Percentiles rank a stretch among this genome's conserved stretches.
These are phyloP conservation scores for Platismatia glauca DNA, from an alignment of 495 filamentous ascomycete species.

Conservation along the genomic window DNA sequence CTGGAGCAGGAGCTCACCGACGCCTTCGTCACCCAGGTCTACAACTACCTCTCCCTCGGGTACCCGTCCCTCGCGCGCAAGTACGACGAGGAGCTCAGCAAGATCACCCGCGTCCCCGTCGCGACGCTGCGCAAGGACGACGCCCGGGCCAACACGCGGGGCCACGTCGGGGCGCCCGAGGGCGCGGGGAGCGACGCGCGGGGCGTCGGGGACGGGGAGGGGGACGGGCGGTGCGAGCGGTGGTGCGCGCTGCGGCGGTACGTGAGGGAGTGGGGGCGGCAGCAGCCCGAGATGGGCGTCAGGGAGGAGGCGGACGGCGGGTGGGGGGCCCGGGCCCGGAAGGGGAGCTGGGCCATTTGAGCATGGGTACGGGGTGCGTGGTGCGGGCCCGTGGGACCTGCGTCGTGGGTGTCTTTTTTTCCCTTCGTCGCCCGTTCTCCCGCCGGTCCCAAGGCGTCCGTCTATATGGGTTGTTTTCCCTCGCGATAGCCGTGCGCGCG, in stretches of 20 bases:
- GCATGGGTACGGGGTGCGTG: neutral
- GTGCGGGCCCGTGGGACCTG: neutral
- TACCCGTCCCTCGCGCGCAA: conserved; percentile 74
- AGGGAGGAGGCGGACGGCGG: conserved; percentile 13
- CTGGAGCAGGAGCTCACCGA: conserved; percentile 65
- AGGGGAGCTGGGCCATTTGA: conserved; percentile 25
- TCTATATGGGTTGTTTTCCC: neutral
- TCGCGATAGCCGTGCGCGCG: neutral
- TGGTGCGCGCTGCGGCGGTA: conserved; percentile 79
- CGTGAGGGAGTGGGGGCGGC: conserved; percentile 74
- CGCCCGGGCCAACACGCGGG: conserved; percentile 40
- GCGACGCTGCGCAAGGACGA: conserved; percentile 66
- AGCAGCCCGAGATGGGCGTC: conserved; percentile 41
- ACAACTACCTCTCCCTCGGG: conserved; percentile 88
- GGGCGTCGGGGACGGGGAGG: conserved; percentile 33
- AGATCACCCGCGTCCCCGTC: conserved; percentile 59
- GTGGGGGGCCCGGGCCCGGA: conserved; percentile 19
- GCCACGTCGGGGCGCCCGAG: conserved; percentile 56
- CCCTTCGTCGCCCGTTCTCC: no score
- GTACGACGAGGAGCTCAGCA: conserved; percentile 74
- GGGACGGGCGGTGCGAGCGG: conserved; percentile 44
- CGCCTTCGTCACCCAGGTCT: conserved; percentile 85
- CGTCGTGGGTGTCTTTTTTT: conserved; percentile 10
- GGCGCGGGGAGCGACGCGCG: conserved; percentile 32
- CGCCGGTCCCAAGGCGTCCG: no score